Percentiles rank a stretch among this genome's conserved stretches.
phyloP scores from a whole-genome alignment of 306 rosid genomes.

The Castanea sativa region DNA sequence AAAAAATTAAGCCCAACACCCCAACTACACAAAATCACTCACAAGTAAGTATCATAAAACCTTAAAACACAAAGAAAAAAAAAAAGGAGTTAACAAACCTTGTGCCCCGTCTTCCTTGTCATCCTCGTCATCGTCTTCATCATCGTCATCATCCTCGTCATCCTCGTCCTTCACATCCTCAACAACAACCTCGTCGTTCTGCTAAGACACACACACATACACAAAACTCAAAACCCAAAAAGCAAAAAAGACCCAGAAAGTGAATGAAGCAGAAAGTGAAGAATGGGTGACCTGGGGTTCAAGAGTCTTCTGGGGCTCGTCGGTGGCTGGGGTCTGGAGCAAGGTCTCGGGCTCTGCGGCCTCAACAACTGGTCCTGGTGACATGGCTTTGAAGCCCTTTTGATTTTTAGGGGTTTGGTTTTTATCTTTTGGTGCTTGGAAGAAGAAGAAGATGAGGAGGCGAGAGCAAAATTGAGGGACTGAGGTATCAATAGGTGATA shows the following conservation, averaged over 20 bases:
- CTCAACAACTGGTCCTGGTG: constrained; percentile 75
- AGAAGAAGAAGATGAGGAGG: not conserved
- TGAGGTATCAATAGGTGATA: not conserved
- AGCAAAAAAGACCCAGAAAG: not conserved
- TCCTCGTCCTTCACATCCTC: constrained; percentile 80
- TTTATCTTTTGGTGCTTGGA: not conserved
- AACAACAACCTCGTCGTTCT: constrained; percentile 57
- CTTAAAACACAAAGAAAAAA: too few species aligned
- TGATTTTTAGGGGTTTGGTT: not conserved
- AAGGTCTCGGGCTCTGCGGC: constrained; percentile 32
- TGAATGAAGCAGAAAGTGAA: not conserved
- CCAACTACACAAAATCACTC: not conserved
- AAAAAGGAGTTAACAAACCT: constrained; percentile 26
- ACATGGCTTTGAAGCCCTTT: constrained; percentile 32
- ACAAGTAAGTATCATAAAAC: not conserved
- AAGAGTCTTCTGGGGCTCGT: constrained; percentile 38
- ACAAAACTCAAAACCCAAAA: not conserved
- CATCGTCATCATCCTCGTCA: constrained; percentile 49
- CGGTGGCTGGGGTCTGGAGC: constrained; percentile 28
- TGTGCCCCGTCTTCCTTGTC: constrained; percentile 58
- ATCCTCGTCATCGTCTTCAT: constrained; percentile 45
- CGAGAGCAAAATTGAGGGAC: not conserved
- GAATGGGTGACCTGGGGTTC: constrained; percentile 34
- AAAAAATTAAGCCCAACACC: not conserved
- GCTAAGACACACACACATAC: not conserved